Percentiles rank a stretch among this genome's conserved stretches.
Evolutionary conservation across 805 yeast genomes (phyloP).

Genomic region (Sugiyamaella lignohabitans): DNA sequence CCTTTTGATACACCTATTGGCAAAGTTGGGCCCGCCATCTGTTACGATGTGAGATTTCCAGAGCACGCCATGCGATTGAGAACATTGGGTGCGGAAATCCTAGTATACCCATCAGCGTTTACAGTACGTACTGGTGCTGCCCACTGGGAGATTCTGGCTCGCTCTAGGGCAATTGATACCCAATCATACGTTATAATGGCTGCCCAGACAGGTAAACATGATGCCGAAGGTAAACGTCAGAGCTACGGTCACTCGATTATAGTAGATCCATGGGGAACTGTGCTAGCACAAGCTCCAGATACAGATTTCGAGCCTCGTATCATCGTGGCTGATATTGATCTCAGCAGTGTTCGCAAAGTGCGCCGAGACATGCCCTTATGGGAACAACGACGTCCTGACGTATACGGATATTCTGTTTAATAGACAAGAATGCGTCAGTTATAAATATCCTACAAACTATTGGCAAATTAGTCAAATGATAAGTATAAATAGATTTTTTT

Average conservation of each 20-base stretch:
- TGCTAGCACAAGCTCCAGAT: conserved; percentile 54
- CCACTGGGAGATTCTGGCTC: conserved; percentile 79
- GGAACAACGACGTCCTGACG: conserved; percentile 62
- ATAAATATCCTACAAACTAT: too few relatives aligned
- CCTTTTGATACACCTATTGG: conserved; percentile 60
- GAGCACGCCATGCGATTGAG: conserved; percentile 65
- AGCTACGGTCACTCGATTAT: conserved; percentile 85
- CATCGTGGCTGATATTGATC: conserved; percentile 62
- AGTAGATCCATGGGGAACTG: conserved; percentile 88
- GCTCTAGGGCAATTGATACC: conserved; percentile 81
- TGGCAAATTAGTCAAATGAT: neutral
- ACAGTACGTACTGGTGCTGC: conserved; percentile 86
- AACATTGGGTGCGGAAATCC: conserved; percentile 62
- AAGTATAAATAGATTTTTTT: neutral
- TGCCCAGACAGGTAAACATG: conserved; percentile 78
- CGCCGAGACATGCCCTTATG: conserved; percentile 72
- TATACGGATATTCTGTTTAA: conserved; percentile 36
- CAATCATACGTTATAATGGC: conserved; percentile 86
- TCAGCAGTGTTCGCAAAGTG: conserved; percentile 37
- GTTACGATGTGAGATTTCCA: conserved; percentile 86
- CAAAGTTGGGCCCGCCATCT: conserved; percentile 36
- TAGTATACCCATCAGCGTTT: conserved; percentile 88
- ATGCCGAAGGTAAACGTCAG: conserved; percentile 47
- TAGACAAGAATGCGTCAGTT: neutral
- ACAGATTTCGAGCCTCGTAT: conserved; percentile 38